Evolutionary conservation across 23 red algal species (phyloP).

Genomic region (Gracilaria vermiculophylla): DNA sequence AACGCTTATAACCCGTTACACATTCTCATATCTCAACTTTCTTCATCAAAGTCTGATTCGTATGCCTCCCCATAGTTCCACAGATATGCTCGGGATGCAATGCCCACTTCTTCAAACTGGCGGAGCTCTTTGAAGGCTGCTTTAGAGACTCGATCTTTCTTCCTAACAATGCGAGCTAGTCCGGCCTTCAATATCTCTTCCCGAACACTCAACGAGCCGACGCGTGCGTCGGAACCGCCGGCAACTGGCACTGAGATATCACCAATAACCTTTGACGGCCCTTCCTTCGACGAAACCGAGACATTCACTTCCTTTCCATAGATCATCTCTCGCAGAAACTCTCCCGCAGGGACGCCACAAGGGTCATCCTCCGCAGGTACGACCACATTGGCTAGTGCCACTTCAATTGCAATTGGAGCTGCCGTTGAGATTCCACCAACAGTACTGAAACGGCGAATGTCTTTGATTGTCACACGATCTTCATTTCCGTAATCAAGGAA

Average conservation of each 20-base stretch:
- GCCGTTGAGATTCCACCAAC: constrained; percentile 23
- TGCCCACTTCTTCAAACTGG: constrained; percentile 70
- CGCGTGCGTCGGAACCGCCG: constrained; percentile 5
- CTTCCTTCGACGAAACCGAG: constrained; percentile 18
- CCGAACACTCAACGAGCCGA: constrained; percentile 21
- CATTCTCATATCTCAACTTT: not conserved
- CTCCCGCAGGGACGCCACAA: constrained; percentile 62
- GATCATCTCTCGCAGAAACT: constrained; percentile 63
- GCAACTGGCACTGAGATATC: constrained; percentile 47
- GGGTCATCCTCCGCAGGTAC: constrained; percentile 67
- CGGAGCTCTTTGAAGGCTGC: constrained; percentile 59
- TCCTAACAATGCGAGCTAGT: constrained; percentile 73
- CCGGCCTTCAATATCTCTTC: constrained; percentile 72
- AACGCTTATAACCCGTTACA: not conserved
- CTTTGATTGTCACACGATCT: constrained; percentile 52
- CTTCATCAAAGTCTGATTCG: constrained; percentile 80
- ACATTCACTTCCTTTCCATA: constrained; percentile 59
- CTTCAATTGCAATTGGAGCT: constrained; percentile 58
- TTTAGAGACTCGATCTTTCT: constrained; percentile 48
- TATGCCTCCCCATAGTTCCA: constrained; percentile 89
- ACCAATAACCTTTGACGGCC: constrained; percentile 40
- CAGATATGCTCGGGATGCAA: constrained; percentile 49
- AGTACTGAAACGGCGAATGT: constrained; percentile 38
- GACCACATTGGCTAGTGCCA: constrained; percentile 56
- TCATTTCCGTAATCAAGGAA: constrained; percentile 89